These are phyloP conservation scores for Aspergillus egyptiacus DNA, from an alignment of 495 filamentous ascomycete genomes.

Conservation along the genomic window DNA sequence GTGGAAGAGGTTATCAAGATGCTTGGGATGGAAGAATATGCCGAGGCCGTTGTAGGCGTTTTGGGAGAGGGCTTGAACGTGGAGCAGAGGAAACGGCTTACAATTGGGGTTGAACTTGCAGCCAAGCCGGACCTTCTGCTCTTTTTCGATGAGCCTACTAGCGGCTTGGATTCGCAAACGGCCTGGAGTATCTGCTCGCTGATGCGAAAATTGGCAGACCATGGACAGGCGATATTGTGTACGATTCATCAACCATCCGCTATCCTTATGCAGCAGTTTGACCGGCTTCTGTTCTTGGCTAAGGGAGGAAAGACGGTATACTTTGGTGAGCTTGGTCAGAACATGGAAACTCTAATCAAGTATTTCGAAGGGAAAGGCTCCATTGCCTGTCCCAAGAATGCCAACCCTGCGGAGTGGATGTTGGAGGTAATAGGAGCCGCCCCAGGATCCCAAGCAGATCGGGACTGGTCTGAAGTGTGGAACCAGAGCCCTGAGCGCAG, in stretches of 20 bases:
- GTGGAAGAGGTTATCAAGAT: conserved; percentile 89
- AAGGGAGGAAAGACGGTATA: conserved; percentile 76
- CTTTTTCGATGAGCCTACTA: conserved; percentile 87
- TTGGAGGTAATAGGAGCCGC: conserved; percentile 85
- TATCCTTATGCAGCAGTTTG: conserved; percentile 87
- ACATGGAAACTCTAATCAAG: conserved; percentile 59
- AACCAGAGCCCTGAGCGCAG: conserved; percentile 61
- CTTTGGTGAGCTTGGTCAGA: conserved; percentile 75
- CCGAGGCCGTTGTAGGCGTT: conserved; percentile 82
- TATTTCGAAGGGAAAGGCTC: conserved; percentile 80
- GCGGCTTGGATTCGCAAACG: conserved; percentile 77
- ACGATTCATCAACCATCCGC: conserved; percentile 93
- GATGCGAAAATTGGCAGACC: conserved; percentile 73
- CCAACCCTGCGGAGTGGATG: conserved; percentile 91
- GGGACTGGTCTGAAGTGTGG: conserved; percentile 80
- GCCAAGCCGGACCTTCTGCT: conserved; percentile 79
- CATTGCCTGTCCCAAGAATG: conserved; percentile 58
- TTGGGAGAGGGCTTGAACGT: conserved; percentile 87
- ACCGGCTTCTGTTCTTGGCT: conserved; percentile 75
- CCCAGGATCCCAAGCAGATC: conserved; percentile 63
- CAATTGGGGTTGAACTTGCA: conserved; percentile 83
- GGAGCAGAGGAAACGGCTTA: conserved; percentile 80
- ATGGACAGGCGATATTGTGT: conserved; percentile 81
- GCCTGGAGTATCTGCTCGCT: conserved; percentile 79
- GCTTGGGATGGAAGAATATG: conserved; percentile 81